Conservation (phyloP, 2,329 filamentous ascomycete genomes). For the Aspergillus arachidicola region DNA sequence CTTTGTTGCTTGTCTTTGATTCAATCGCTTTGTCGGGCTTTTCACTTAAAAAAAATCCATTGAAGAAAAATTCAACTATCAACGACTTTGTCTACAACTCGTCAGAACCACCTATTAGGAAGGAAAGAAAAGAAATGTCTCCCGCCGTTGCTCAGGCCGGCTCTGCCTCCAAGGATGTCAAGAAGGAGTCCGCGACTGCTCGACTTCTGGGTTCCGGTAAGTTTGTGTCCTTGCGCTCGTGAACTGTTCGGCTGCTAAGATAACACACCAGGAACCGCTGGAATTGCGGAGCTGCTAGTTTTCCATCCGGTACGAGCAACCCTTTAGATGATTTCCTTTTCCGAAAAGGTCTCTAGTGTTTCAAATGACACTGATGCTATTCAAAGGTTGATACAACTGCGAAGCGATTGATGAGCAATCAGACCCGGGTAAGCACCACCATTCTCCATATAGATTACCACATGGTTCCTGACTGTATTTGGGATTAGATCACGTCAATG, state of each 20-base stretch:
- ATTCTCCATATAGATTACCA: not conserved
- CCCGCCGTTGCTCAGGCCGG: constrained; percentile 47
- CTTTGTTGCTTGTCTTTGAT: not conserved
- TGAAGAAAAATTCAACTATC: constrained; percentile 11
- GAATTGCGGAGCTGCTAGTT: constrained; percentile 88
- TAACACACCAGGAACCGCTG: constrained; percentile 70
- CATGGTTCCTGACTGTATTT: constrained; percentile 22
- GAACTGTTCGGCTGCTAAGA: constrained; percentile 20
- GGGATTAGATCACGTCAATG: constrained; percentile 55
- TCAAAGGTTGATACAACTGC: constrained; percentile 91
- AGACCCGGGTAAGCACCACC: constrained; percentile 64
- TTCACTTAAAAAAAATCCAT: constrained; percentile 5
- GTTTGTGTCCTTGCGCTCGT: constrained; percentile 17
- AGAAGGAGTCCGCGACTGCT: constrained; percentile 88
- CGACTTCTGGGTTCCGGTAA: constrained; percentile 89
- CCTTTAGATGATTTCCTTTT: not conserved
- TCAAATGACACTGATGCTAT: constrained; percentile 24
- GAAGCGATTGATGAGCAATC: constrained; percentile 99
- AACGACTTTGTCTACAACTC: constrained; percentile 2
- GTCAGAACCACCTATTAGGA: constrained; percentile 2
- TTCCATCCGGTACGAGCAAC: constrained; percentile 75
- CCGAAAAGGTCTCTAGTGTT: not conserved
- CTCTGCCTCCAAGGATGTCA: constrained; percentile 60
- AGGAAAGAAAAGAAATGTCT: constrained; percentile 53
- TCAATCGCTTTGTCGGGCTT: not conserved